Evolutionary conservation across 2,329 filamentous ascomycete species (phyloP), one percentile per base, ranked within the genome.

Genomic region (Teratosphaeriaceae sp.): DNA sequence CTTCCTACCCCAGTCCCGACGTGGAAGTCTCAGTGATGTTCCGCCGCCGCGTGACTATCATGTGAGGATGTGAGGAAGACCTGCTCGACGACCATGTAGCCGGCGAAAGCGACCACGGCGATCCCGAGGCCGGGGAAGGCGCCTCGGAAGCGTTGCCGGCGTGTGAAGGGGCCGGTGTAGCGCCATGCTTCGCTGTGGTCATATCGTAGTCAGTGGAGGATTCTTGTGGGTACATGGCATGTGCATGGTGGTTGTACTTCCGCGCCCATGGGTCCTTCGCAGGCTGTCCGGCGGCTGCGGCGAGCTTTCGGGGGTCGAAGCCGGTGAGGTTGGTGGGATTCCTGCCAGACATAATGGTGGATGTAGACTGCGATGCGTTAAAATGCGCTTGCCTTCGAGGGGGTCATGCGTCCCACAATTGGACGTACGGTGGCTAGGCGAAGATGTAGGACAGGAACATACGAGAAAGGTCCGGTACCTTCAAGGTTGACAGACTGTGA

Each of bases 61-160:
- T 69, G 63, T 43, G 75, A 68, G 50, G 89, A 84, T 60, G 84
- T 76, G 56, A 94, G 64, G 67, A 96, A 94, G 43, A 94, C 70
- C 66, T 92, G 79, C 72, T 98, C 92, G 68, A 88, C 94, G 47
- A 78, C 80, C 66, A 89, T 88, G 72, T 98, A 98, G 50, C 74
- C 82, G 38, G 84, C 80, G 66, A 98, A 98, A 35, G 90, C 89
- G 47, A 92, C 89, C 4, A 85, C 85, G 23, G 88, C 92, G 57
- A 90, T 94, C 52, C 92, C 92, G 58, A 98, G 76, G 48, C 92
- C 92, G 27, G 92, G 92, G 64, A 98, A 88, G 51, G 80, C 74
- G 59, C 78, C 74, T 72, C 83, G 88, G 74, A 96, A 92, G 57
- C 92, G 84, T 72, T 95, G 94, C 71, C 75, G 85, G 58, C 90